Conservation (phyloP, 257 asterid genomes). For the Nicotiana noctiflora region DNA sequence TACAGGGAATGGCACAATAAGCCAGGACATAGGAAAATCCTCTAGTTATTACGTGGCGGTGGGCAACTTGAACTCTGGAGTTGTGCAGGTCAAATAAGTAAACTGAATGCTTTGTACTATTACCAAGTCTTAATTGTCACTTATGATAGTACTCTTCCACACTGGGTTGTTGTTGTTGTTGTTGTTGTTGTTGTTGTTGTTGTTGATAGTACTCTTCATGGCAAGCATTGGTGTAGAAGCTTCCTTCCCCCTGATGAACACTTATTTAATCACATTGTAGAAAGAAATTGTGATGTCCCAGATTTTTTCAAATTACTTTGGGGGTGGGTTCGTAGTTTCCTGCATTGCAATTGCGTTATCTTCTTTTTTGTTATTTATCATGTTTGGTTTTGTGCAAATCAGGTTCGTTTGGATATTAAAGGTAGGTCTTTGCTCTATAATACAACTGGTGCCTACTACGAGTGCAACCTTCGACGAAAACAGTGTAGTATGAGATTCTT, state of each 20-base stretch:
- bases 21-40: constrained; percentile 38
- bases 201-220: not conserved
- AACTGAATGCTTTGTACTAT: not conserved
- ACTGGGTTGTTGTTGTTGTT: no score
- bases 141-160: not conserved
- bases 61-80: constrained; percentile 57
- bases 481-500: constrained; percentile 42
- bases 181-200: no score
- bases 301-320: not conserved
- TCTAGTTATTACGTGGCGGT: constrained; percentile 59
- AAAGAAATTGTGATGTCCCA: not conserved
- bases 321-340: not conserved
- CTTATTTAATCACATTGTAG: not conserved
- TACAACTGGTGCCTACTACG: constrained; percentile 51
- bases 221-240: not conserved
- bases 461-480: constrained; percentile 43
- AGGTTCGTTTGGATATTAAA: constrained; percentile 48
- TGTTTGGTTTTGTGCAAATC: constrained; percentile 14
- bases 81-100: constrained; percentile 40
- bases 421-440: constrained; percentile 41
- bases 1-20: constrained; percentile 64
- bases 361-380: not conserved
- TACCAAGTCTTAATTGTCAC: not conserved
- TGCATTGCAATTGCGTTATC: not conserved
- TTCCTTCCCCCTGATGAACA: not conserved